These are phyloP conservation scores for Mimosa pudica DNA, from an alignment of 306 rosid species.

Conservation along the genomic window DNA sequence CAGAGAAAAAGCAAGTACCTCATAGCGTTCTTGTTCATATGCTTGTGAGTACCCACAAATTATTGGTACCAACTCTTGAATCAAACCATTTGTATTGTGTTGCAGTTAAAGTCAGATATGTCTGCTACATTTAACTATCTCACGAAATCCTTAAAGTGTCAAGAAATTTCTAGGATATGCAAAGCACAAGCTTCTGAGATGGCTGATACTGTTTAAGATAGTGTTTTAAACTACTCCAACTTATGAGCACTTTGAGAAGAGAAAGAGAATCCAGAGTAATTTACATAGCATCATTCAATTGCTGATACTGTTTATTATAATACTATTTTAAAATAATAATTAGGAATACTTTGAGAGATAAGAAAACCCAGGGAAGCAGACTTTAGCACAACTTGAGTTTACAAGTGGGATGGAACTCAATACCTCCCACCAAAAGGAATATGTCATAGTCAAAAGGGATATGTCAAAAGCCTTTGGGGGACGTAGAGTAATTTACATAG, in stretches of 20 bases:
- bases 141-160: not conserved
- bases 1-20: not conserved
- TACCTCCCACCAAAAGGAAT: too few species aligned
- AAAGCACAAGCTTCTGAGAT: not conserved
- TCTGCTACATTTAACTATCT: not conserved
- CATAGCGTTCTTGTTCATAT: not conserved
- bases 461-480: too few species aligned
- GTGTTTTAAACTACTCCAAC: not conserved
- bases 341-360: not conserved
- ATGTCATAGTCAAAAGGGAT: too few species aligned
- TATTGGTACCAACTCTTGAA: constrained; percentile 12
- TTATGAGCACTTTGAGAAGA: not conserved
- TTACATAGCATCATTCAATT: not conserved
- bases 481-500: not conserved
- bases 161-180: not conserved
- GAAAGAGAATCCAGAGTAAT: not conserved
- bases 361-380: not conserved
- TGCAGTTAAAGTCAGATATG: not conserved
- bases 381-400: too few species aligned
- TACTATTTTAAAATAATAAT: too few species aligned
- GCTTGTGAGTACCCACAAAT: constrained; percentile 18
- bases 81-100: not conserved
- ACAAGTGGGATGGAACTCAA: too few species aligned
- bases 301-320: not conserved
- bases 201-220: not conserved